Conservation (phyloP, 1,284 basidiomycete species). For the Hemileia vastatrix region DNA sequence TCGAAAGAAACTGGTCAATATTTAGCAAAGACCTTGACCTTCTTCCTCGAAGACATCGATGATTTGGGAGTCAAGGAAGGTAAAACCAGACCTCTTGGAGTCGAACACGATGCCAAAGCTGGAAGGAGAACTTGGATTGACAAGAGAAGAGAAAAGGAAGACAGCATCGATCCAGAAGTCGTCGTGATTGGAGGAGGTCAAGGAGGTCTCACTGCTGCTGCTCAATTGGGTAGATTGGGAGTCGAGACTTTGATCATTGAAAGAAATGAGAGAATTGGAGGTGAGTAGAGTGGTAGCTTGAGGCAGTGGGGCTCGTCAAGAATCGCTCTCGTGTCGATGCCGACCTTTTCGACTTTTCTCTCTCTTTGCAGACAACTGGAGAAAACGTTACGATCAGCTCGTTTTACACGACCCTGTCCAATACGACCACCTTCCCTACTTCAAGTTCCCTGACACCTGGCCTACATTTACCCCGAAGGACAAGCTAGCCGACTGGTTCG, state of each 20-base stretch:
- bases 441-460: conserved; percentile 26
- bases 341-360: conserved; percentile 7
- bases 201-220: conserved; percentile 55
- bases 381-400: conserved; percentile 33
- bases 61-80: neutral
- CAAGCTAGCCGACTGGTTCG: conserved; percentile 60
- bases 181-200: conserved; percentile 55
- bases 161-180: neutral
- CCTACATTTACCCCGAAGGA: conserved; percentile 40
- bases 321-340: conserved; percentile 10
- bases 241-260: conserved; percentile 54
- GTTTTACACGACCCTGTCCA: conserved; percentile 36
- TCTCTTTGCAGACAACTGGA: conserved; percentile 44
- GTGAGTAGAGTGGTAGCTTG: conserved; percentile 50
- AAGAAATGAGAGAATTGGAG: conserved; percentile 51
- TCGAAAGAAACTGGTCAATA: neutral
- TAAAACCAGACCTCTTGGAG: neutral
- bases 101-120: neutral
- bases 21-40: neutral
- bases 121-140: neutral
- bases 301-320: conserved; percentile 2
- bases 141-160: neutral
- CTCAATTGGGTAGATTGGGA: conserved; percentile 53
- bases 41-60: neutral
- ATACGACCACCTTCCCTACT: conserved; percentile 18